These are phyloP conservation scores for Toxoplasma gondii DNA, from an alignment of 169 alveolate genomes.

Conservation along the genomic window DNA sequence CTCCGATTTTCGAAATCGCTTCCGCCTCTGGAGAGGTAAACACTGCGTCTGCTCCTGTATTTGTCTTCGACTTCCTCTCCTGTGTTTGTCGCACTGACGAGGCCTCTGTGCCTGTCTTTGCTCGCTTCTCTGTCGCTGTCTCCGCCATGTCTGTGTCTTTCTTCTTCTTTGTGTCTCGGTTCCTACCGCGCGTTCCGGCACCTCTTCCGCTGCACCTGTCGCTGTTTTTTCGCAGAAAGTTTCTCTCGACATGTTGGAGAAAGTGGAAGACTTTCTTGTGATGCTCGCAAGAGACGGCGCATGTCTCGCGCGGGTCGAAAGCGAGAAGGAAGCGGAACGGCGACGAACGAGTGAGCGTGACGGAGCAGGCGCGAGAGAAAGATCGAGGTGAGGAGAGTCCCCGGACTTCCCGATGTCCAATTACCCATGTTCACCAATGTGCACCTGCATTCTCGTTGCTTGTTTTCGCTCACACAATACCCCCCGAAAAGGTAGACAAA, in stretches of 20 bases:
- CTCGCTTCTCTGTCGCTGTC: no score
- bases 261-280: conserved; percentile 48
- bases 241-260: conserved; percentile 14
- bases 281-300: conserved; percentile 60
- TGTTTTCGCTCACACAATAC: no score
- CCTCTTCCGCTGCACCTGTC: no score
- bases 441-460: no score
- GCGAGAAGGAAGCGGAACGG: conserved; percentile 1
- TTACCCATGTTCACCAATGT: not conserved
- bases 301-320: conserved; percentile 46
- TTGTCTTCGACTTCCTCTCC: not conserved
- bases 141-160: no score
- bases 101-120: no score
- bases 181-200: no score
- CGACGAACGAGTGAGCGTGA: not conserved
- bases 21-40: not conserved
- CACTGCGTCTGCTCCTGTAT: not conserved
- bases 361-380: not conserved
- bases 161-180: no score
- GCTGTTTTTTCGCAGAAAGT: not conserved
- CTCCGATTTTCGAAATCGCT: not conserved
- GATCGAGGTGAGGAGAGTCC: not conserved
- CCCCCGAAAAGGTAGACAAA: no score
- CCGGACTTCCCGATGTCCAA: no score
- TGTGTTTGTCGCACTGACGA: not conserved